Conservation (phyloP, 2,329 filamentous ascomycete species). For the Penicillium sp. region DNA sequence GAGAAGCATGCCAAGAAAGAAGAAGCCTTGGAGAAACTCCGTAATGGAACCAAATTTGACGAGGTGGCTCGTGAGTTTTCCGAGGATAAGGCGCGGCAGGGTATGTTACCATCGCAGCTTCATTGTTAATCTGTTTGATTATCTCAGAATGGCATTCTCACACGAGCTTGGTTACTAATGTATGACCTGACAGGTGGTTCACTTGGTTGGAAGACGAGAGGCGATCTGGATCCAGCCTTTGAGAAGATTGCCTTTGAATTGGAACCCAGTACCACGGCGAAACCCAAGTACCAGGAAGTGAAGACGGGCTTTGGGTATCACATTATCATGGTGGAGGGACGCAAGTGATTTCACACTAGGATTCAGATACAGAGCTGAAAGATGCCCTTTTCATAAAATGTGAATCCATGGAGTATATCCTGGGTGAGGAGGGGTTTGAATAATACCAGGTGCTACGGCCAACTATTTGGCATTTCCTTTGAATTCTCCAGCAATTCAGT, state of each 20-base stretch:
- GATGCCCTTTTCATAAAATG: neutral
- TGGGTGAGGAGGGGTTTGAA: neutral
- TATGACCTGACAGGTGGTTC: slow-evolving; percentile 54
- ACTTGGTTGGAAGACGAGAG: slow-evolving; percentile 65
- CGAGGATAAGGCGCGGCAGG: slow-evolving; percentile 67
- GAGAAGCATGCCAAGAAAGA: slow-evolving; percentile 69
- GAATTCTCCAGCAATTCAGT: no score
- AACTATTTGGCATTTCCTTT: neutral
- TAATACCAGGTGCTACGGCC: neutral
- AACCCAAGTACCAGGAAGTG: slow-evolving; percentile 63
- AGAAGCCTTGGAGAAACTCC: slow-evolving; percentile 64
- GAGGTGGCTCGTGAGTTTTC: slow-evolving; percentile 67
- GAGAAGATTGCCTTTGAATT: slow-evolving; percentile 66
- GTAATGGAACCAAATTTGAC: slow-evolving; percentile 64
- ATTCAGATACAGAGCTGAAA: neutral
- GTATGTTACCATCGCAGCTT: slow-evolving; percentile 31
- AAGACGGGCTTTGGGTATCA: slow-evolving; percentile 70
- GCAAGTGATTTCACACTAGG: slow-evolving; percentile 51
- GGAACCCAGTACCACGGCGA: slow-evolving; percentile 63
- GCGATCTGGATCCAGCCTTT: slow-evolving; percentile 60
- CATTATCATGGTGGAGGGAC: slow-evolving; percentile 69
- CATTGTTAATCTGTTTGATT: neutral
- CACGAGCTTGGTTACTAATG: neutral
- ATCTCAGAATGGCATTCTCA: neutral
- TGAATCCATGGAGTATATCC: neutral